Evolutionary conservation across 2,329 filamentous ascomycete species (phyloP), one percentile per base, ranked within the genome.

Genomic region (Paecilomyces niveus): DNA sequence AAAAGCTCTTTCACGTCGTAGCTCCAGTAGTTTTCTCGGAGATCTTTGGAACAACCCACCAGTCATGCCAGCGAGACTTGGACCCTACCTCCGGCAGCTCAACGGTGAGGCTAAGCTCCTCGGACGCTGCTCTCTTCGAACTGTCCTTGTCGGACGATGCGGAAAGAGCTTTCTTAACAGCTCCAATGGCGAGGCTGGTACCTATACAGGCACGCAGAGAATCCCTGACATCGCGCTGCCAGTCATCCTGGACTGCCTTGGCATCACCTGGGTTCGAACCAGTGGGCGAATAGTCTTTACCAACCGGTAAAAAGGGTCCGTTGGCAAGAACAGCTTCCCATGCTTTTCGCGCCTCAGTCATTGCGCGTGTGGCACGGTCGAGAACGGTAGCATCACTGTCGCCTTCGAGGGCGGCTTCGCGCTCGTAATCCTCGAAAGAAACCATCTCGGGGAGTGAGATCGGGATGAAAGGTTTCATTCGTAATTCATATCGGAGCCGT

Each of bases 391-490:
- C 62, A 35, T 81, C 76, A 1, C 73, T 71, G 54, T 81, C 76
- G 9, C 74, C 74, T 29, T 78, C 74, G 1, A 79, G 71, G 65
- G 66, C 68, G 3, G 72, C 70, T 56, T 76, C 74, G 6, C 68
- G 68, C 18, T 76, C 72, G 61, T 89, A 90, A 13, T 86, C 83
- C 6, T 85, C 83, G 61, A 84, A 88, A 0, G 83, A 76, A 0
- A 89, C 85, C 11, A 90, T 78, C 59, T 85, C 82, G 0, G 90
- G 89, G 1, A 90, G 79, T 9, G 83, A 81, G 58, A 96, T 82
- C 7, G 78, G 71, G 0, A 87, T 78, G 67, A 95, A 96, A 0
- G 91, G 90, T 67, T 89, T 89, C 90, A 96, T 94, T 59, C 92
- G 88, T 9, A 95, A 76, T 64, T 94, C 89, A 71, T 94, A 92